phyloP scores from a whole-genome alignment of 2,329 filamentous ascomycete genomes.

The Westerdykella sp. region DNA sequence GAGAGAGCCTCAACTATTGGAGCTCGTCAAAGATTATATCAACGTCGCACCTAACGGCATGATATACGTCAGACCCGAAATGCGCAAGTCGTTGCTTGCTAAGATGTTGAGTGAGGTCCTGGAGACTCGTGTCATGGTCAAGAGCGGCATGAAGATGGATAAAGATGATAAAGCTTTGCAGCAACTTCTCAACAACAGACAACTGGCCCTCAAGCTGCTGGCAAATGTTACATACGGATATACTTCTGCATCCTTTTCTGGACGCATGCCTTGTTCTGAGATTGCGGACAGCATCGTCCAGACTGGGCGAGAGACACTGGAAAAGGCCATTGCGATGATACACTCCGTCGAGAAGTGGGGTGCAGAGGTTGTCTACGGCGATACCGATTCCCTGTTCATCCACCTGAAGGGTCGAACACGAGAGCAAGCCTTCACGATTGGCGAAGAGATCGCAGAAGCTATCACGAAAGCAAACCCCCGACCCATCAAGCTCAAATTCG shows the following conservation, averaged over 20 bases:
- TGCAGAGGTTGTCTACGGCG: slow-evolving; percentile 95
- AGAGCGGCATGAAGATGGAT: slow-evolving; percentile 90
- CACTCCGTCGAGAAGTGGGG: slow-evolving; percentile 83
- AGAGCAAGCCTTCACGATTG: slow-evolving; percentile 86
- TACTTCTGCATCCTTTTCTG: slow-evolving; percentile 92
- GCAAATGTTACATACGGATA: slow-evolving; percentile 99
- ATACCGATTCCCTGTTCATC: slow-evolving; percentile 93
- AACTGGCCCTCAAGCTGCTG: slow-evolving; percentile 88
- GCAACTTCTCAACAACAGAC: slow-evolving; percentile 83
- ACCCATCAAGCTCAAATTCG: slow-evolving; percentile 93
- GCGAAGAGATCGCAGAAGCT: slow-evolving; percentile 80
- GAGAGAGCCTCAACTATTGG: slow-evolving; percentile 66
- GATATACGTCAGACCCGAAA: slow-evolving; percentile 81
- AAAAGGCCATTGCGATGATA: slow-evolving; percentile 87
- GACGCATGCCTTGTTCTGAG: slow-evolving; percentile 94
- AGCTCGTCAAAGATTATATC: slow-evolving; percentile 74
- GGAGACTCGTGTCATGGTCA: slow-evolving; percentile 96
- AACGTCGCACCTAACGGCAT: slow-evolving; percentile 95
- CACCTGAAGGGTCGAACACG: slow-evolving; percentile 80
- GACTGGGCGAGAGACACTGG: slow-evolving; percentile 87
- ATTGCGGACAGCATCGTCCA: slow-evolving; percentile 98
- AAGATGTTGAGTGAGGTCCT: slow-evolving; percentile 97
- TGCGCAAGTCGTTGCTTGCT: slow-evolving; percentile 83
- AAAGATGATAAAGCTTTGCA: slow-evolving; percentile 83
- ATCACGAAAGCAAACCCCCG: slow-evolving; percentile 86